Evolutionary conservation across 2,329 filamentous ascomycete genomes (phyloP).

Genomic region (Epichloe sibirici): DNA sequence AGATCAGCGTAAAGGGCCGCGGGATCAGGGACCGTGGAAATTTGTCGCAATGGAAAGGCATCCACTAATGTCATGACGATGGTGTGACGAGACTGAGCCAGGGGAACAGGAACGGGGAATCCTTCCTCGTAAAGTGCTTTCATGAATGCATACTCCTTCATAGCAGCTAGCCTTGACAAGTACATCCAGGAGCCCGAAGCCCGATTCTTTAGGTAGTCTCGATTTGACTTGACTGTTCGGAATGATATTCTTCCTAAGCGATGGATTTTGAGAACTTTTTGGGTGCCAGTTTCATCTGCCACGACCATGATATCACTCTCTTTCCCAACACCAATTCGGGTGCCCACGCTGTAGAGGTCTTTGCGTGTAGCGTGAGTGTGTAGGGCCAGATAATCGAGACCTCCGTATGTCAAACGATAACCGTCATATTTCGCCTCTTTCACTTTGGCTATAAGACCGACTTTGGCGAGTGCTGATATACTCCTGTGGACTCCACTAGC

Average conservation of each 20-base stretch:
- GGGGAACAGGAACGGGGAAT: slow-evolving; percentile 78
- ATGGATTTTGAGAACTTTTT: slow-evolving; percentile 89
- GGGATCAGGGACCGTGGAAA: slow-evolving; percentile 71
- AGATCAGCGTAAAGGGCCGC: slow-evolving; percentile 83
- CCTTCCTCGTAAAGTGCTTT: slow-evolving; percentile 69
- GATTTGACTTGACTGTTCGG: slow-evolving; percentile 87
- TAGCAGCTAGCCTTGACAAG: slow-evolving; percentile 79
- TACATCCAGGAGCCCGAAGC: slow-evolving; percentile 92
- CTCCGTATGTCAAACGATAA: slow-evolving; percentile 91
- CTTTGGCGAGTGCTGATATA: slow-evolving; percentile 86
- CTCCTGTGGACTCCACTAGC: slow-evolving; percentile 69
- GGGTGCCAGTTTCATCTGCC: slow-evolving; percentile 62
- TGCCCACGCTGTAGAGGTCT: slow-evolving; percentile 82
- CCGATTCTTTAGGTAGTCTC: slow-evolving; percentile 83
- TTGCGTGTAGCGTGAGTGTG: slow-evolving; percentile 75
- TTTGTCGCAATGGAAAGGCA: slow-evolving; percentile 81
- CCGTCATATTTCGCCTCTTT: slow-evolving; percentile 97
- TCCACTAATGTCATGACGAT: slow-evolving; percentile 94
- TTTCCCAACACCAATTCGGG: slow-evolving; percentile 90
- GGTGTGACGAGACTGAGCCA: slow-evolving; percentile 85
- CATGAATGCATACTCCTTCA: slow-evolving; percentile 96
- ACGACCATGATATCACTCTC: slow-evolving; percentile 96
- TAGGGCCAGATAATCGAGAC: slow-evolving; percentile 92
- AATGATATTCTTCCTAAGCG: slow-evolving; percentile 92
- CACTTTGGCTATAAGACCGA: slow-evolving; percentile 77